These are phyloP conservation scores for Sclerotinia spermophila DNA, from an alignment of 2,329 filamentous ascomycete species.

Conservation along the genomic window DNA sequence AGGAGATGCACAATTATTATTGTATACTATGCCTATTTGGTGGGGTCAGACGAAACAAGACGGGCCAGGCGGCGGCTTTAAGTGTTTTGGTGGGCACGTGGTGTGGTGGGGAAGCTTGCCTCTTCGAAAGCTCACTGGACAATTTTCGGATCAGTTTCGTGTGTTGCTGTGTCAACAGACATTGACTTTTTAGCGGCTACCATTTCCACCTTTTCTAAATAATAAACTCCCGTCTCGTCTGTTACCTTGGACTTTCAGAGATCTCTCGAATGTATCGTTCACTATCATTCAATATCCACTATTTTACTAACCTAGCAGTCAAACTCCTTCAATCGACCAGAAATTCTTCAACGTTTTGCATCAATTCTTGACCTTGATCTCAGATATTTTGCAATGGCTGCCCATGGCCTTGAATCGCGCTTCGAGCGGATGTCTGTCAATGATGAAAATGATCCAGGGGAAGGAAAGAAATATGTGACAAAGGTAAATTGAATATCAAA, in stretches of 20 bases:
- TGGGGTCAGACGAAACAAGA: not conserved
- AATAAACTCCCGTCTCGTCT: slow-evolving; percentile 7
- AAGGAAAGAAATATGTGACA: slow-evolving; percentile 59
- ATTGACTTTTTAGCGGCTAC: not conserved
- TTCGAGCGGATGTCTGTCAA: slow-evolving; percentile 88
- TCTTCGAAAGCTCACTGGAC: not conserved
- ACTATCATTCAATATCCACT: not conserved
- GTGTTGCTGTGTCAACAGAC: slow-evolving; percentile 12
- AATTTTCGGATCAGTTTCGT: not conserved
- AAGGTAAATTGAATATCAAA: slow-evolving; percentile 58
- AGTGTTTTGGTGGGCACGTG: not conserved
- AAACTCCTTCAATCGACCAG: not conserved
- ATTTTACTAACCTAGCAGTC: slow-evolving; percentile 25
- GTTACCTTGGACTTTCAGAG: not conserved
- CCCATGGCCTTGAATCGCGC: slow-evolving; percentile 75
- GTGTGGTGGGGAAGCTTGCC: not conserved
- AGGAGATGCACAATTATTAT: not conserved
- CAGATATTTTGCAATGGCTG: slow-evolving; percentile 53
- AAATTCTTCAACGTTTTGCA: not conserved
- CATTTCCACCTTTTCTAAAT: slow-evolving; percentile 1
- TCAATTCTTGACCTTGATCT: not conserved
- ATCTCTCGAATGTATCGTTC: not conserved
- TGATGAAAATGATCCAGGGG: slow-evolving; percentile 73
- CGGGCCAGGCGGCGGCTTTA: no score
- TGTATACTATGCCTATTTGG: not conserved